These are phyloP conservation scores for Xylariaceae sp. DNA, from an alignment of 2,329 filamentous ascomycete genomes.

Conservation along the genomic window DNA sequence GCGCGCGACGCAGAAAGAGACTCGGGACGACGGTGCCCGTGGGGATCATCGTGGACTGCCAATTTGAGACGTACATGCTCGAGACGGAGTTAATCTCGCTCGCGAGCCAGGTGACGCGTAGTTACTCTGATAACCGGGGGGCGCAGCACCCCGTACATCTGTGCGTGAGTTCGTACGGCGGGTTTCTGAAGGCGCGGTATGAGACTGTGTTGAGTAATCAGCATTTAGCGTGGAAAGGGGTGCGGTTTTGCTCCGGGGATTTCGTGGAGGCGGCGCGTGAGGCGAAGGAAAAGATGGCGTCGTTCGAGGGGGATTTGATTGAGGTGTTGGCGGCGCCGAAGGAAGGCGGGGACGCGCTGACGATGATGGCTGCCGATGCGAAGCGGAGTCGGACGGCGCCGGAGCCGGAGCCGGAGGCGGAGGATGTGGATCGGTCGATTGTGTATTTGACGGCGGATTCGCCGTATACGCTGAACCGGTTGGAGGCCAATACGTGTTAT, in stretches of 20 bases:
- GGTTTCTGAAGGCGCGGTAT: conserved; percentile 70
- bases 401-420: conserved; percentile 25
- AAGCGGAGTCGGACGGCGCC: conserved; percentile 27
- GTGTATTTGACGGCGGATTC: conserved; percentile 92
- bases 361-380: conserved; percentile 34
- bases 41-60: conserved; percentile 81
- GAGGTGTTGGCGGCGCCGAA: conserved; percentile 50
- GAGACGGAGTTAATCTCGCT: conserved; percentile 82
- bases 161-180: conserved; percentile 71
- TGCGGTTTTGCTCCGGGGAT: conserved; percentile 67
- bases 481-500: conserved; percentile 86
- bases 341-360: conserved; percentile 31
- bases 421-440: conserved; percentile 43
- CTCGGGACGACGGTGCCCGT: conserved; percentile 58
- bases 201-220: conserved; percentile 66
- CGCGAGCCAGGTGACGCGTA: conserved; percentile 75
- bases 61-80: conserved; percentile 85
- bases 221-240: conserved; percentile 73
- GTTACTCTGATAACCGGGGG: conserved; percentile 80
- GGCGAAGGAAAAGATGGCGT: conserved; percentile 63
- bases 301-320: conserved; percentile 46
- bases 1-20: conserved; percentile 31
- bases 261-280: conserved; percentile 64
- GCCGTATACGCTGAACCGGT: conserved; percentile 71
- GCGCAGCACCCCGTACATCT: conserved; percentile 65